Evolutionary conservation across 352 stramenopile genomes (phyloP).

Genomic region (Phytophthora meadii): DNA sequence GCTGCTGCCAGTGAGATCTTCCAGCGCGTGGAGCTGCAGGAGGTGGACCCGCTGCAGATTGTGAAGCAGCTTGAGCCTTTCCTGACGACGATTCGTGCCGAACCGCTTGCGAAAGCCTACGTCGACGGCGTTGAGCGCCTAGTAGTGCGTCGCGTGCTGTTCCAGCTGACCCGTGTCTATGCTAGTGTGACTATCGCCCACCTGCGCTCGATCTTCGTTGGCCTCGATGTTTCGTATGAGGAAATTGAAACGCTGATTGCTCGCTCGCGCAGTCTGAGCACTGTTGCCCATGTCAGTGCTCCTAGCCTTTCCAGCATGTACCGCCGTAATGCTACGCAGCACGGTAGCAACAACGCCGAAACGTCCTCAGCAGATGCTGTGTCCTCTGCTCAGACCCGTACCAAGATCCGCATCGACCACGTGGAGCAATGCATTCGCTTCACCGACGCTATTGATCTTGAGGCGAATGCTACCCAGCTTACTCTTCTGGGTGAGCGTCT

Average conservation of each 20-base stretch:
- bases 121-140: constrained; percentile 68
- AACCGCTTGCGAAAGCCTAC: constrained; percentile 61
- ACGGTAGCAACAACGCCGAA: constrained; percentile 56
- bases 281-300: constrained; percentile 63
- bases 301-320: constrained; percentile 75
- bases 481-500: constrained; percentile 76
- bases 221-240: constrained; percentile 71
- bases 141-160: constrained; percentile 80
- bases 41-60: constrained; percentile 82
- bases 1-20: constrained; percentile 71
- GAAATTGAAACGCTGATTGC: constrained; percentile 91
- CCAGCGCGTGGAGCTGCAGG: constrained; percentile 67
- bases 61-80: constrained; percentile 74
- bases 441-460: constrained; percentile 79
- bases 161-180: constrained; percentile 89
- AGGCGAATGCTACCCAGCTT: constrained; percentile 81
- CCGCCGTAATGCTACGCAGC: constrained; percentile 52
- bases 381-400: constrained; percentile 55
- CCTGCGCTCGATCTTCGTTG: constrained; percentile 88
- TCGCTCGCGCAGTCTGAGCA: constrained; percentile 74
- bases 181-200: constrained; percentile 87
- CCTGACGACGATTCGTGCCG: constrained; percentile 50
- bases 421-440: constrained; percentile 87
- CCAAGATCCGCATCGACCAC: constrained; percentile 87
- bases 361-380: constrained; percentile 61